Percentiles rank a stretch among this genome's conserved stretches.
phyloP scores from a whole-genome alignment of 2,329 filamentous ascomycete species.

The Ascochyta pisi region DNA sequence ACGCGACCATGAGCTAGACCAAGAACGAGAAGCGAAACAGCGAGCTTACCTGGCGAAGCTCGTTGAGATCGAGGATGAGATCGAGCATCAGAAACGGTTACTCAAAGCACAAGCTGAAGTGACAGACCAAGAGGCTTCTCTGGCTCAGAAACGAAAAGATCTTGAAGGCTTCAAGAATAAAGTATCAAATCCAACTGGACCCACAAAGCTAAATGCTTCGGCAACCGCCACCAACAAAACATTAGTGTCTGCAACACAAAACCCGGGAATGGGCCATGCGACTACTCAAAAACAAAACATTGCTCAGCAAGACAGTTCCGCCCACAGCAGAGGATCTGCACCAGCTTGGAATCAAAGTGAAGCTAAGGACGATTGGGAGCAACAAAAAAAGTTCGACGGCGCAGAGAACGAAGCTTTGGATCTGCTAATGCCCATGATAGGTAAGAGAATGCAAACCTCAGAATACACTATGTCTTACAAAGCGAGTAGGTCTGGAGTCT shows the following conservation, averaged over 20 bases:
- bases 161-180: conserved; percentile 51
- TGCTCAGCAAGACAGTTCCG: background rate
- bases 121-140: conserved; percentile 51
- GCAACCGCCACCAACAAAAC: too few species aligned
- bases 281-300: background rate
- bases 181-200: background rate
- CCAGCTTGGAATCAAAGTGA: conserved; percentile 31
- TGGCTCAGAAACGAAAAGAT: conserved; percentile 58
- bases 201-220: too few species aligned
- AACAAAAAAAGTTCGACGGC: conserved; percentile 62
- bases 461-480: background rate
- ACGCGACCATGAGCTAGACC: conserved; percentile 61
- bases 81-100: conserved; percentile 56
- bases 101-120: conserved; percentile 56
- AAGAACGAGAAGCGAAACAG: conserved; percentile 54
- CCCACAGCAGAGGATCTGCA: background rate
- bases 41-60: conserved; percentile 56
- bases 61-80: conserved; percentile 61
- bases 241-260: too few species aligned
- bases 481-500: conserved; percentile 58
- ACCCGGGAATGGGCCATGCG: background rate
- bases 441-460: conserved; percentile 3
- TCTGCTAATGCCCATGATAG: conserved; percentile 72
- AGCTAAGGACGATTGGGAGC: conserved; percentile 64
- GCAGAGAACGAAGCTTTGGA: conserved; percentile 64